A percentile compares a stretch with the other conserved stretches of the same genome.
phyloP scores from a whole-genome alignment of 1,139 yeast genomes.

The Suhomyces bolitotheri region DNA sequence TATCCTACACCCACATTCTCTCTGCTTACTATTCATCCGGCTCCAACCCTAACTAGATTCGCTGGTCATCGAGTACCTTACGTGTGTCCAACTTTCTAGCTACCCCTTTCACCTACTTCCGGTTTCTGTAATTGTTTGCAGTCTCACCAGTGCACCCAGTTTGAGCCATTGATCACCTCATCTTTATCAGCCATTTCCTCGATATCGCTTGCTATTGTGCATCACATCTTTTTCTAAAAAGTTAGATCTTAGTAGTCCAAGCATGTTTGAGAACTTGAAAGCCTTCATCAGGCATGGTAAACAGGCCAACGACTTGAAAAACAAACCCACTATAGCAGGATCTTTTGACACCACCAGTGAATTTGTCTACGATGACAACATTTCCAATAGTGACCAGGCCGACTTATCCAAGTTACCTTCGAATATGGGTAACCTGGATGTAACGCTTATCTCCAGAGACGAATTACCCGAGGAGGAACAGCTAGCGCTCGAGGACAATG shows the following conservation, averaged over 20 bases:
- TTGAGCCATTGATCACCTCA: constrained; percentile 8
- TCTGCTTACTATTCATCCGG: too few relatives aligned
- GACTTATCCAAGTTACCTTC: constrained; percentile 11
- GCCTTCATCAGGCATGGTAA: constrained; percentile 85
- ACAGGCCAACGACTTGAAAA: constrained; percentile 56
- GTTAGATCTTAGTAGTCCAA: constrained; percentile 1
- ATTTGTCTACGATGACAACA: constrained; percentile 4
- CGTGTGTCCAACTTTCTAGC: too few relatives aligned
- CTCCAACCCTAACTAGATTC: too few relatives aligned
- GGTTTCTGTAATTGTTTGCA: too few relatives aligned
- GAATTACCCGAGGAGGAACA: background rate
- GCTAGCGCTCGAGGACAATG: constrained; percentile 4
- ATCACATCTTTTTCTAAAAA: background rate
- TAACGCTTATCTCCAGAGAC: constrained; percentile 4
- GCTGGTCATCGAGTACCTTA: too few relatives aligned
- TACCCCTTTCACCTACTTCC: too few relatives aligned
- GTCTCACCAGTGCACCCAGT: too few relatives aligned
- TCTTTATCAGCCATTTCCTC: background rate
- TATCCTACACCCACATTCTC: too few relatives aligned
- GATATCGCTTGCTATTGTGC: background rate
- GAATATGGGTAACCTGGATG: constrained; percentile 6
- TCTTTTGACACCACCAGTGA: constrained; percentile 6
- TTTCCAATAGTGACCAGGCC: background rate
- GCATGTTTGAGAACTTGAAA: constrained; percentile 61
- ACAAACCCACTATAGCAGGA: constrained; percentile 14